Base-by-base conservation (phyloP, 441 rosid species). In the Gossypium schwendimanii region DNA sequence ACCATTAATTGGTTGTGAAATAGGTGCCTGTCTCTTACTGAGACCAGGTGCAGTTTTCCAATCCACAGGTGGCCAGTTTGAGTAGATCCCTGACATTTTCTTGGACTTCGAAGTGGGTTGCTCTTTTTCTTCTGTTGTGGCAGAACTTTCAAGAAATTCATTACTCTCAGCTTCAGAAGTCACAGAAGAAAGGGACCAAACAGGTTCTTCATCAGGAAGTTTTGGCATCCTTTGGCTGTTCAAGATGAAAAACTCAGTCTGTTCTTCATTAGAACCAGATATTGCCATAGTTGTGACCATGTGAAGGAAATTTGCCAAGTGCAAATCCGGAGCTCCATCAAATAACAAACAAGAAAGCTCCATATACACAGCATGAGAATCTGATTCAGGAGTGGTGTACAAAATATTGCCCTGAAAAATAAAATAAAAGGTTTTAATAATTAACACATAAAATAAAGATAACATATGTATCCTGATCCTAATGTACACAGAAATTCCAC, bases 271-370 rank as follows among this genome's bases (percentile, higher is more conserved):
- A 77, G 87, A 82, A 50, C 98, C 94, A 69, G 89, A 86, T 83
- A 87, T 88, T 12, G 81, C 89, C 94, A 87, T 89, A 53, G 90
- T 87, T 79, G 87, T 87, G 66, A 94, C 84, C 91, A 91, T 82
- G 81, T 91, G 94, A 81, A 92, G 98, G 78, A 94, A 92, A 87
- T 92, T 92, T 69, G 98, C 96, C 76, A 91, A 50, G 75, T 87
- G 96, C 73, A 89, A 80, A 67, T 94, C 84, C 65, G 92, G 86
- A 81, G 79, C 79, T 26, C 93, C 96, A 53, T 81, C 84, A 79
- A 92, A 89, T 75, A 89, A 89, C 73, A 92, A 77, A 70, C 92
- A 80, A 69, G 99, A 88, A 28, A 92, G 88, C 81, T 92, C 99
- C 97, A 89, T 80, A 84, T 86, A 95, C 69, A 92, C 47, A 53